Evolutionary conservation across 2,329 filamentous ascomycete species (phyloP).

Genomic region (Aureobasidium melanogenum): DNA sequence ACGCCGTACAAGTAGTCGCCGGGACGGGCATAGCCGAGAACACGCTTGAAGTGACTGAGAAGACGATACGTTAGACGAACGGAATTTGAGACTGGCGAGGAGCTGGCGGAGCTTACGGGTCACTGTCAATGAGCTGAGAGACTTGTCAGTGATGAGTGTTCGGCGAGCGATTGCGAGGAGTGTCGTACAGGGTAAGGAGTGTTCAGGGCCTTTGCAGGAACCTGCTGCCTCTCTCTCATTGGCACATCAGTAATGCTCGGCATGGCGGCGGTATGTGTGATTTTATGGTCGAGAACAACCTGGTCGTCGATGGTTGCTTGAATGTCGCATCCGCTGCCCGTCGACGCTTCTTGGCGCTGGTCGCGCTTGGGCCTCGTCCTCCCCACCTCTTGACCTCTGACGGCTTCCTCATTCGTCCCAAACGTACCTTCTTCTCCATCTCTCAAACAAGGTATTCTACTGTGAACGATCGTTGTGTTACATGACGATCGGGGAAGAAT

Average conservation of each 20-base stretch:
- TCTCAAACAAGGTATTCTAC: not conserved
- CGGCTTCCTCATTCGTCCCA: not conserved
- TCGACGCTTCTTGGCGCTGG: not conserved
- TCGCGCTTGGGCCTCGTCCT: not conserved
- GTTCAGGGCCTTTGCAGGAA: slow-evolving; percentile 69
- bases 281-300: not conserved
- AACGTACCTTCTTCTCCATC: not conserved
- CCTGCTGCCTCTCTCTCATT: slow-evolving; percentile 4
- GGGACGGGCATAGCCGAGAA: slow-evolving; percentile 74
- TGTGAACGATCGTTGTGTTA: not conserved
- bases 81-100: slow-evolving; percentile 12
- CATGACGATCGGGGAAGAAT: not conserved
- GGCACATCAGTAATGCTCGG: slow-evolving; percentile 11
- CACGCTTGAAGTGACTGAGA: slow-evolving; percentile 77
- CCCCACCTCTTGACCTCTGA: not conserved
- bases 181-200: slow-evolving; percentile 77
- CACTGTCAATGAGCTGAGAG: slow-evolving; percentile 89
- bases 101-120: slow-evolving; percentile 63
- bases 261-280: slow-evolving; percentile 8
- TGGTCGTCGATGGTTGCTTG: slow-evolving; percentile 5
- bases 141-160: slow-evolving; percentile 17
- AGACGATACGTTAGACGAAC: slow-evolving; percentile 15
- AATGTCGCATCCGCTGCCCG: slow-evolving; percentile 7
- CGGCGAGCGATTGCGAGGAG: slow-evolving; percentile 12
- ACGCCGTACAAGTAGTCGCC: slow-evolving; percentile 72